Evolutionary conservation across 768 basidiomycete genomes (phyloP).

Genomic region (Phaffia australis): DNA sequence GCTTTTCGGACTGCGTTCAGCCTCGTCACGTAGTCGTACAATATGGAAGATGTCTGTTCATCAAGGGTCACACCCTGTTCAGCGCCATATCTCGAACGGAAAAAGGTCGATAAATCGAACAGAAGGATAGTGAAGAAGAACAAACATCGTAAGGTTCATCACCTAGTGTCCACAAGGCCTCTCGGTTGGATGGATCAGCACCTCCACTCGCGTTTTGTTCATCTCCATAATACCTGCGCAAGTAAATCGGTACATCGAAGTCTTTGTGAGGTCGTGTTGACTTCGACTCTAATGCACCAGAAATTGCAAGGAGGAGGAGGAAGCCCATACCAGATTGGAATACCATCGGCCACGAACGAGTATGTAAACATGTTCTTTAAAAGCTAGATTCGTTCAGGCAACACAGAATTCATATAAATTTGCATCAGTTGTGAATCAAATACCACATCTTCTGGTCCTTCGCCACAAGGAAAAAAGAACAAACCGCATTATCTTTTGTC

Average conservation of each 20-base stretch:
- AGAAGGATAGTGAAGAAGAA: neutral
- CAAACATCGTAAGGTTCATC: constrained; percentile 2
- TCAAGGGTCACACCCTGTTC: neutral
- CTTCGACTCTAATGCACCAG: no score
- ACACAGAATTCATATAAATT: no score
- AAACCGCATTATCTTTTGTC: no score
- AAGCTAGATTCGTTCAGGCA: no score
- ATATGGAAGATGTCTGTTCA: constrained; percentile 3
- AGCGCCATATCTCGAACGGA: neutral
- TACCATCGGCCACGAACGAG: constrained; percentile 8
- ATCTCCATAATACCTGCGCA: constrained; percentile 19
- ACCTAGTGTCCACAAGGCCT: constrained; percentile 20
- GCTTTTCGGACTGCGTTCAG: constrained; percentile 18
- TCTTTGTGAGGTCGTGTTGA: no score
- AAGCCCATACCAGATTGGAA: constrained; percentile 8
- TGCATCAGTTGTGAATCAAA: no score
- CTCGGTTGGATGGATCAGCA: constrained; percentile 17
- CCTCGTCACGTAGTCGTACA: constrained; percentile 6
- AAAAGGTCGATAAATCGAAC: neutral
- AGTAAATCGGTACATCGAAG: no score
- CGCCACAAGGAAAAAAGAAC: no score
- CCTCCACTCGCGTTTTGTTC: constrained; percentile 16
- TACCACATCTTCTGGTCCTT: no score
- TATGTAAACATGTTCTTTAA: constrained; percentile 9
- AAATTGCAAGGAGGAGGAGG: no score